Base-by-base conservation (phyloP, 75 land plant genomes). In the Chamaecyparis obtusa region DNA sequence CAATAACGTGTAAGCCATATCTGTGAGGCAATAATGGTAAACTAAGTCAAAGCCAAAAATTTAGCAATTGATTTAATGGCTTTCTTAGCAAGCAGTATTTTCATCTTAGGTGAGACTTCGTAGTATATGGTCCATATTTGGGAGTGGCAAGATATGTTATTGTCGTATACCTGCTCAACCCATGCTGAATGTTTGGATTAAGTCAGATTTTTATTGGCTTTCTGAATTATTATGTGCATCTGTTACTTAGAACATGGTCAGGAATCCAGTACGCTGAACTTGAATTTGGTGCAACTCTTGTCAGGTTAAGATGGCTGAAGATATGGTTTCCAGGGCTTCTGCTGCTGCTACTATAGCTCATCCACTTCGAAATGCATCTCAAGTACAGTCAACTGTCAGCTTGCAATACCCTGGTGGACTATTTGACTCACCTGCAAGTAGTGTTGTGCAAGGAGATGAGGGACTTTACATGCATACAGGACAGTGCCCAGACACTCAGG, bases 231-330 rank as follows among this genome's bases (percentile, higher is more conserved):
- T 19, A 80, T n/a, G 46, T 19, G 27, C 15, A 41, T 41, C 39
- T 41, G 10, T 71, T 27, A 39, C 8, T 81, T 46, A 46, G n/a
- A 46, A 27, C 46, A 81, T 80, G 48, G 10, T 74, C 76, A 2
- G 5, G 83, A 11, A n/a, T 81, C 43, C 9, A 81, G 2, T 44
- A 81, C 46, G 10, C 49, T 81, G 48, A 41, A 24, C 15, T 46
- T 27, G 10, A 81, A 9, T 81, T 81, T 81, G 54, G 83, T n/a
- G 9, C 3, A 27, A 81, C 83, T 81, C 46, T 81, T 81, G 80
- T 30, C 92, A 96, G 98, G 99, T 97, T 41, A 96, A 94, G 57
- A 88, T 96, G 88, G 98, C 95, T 19, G 98, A 96, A 89, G 96
- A 91, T 14, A 86, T 92, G 86, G 93, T 96, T 19, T 89, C 98